Conservation (phyloP, 805 yeast genomes). For the Suhomyces prunicola region DNA sequence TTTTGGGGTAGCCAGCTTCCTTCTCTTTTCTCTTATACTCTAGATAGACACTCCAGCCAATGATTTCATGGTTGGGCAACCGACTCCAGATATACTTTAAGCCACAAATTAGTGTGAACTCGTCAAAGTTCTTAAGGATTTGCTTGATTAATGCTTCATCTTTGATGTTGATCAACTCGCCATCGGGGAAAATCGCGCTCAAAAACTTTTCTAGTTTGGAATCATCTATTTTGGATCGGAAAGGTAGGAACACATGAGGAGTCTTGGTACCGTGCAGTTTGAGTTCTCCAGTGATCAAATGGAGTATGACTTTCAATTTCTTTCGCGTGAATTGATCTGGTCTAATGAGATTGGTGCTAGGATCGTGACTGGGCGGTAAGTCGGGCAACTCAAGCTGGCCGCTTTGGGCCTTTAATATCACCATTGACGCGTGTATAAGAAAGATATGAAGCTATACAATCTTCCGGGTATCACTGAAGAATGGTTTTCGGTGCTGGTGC, state of each 20-base stretch:
- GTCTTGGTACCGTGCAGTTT: constrained; percentile 68
- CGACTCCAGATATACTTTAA: constrained; percentile 87
- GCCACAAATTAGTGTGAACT: constrained; percentile 67
- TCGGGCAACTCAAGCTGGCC: constrained; percentile 23
- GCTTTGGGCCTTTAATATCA: constrained; percentile 7
- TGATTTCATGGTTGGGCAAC: constrained; percentile 70
- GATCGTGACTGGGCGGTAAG: constrained; percentile 15
- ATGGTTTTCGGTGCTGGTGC: not conserved
- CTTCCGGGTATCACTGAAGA: not conserved
- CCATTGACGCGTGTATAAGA: constrained; percentile 7
- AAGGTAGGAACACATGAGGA: constrained; percentile 74
- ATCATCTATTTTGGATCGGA: constrained; percentile 67
- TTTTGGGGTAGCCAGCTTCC: constrained; percentile 62
- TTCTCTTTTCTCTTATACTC: constrained; percentile 64
- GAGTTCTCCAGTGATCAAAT: constrained; percentile 66
- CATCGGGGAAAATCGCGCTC: constrained; percentile 56
- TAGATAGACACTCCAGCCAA: constrained; percentile 83
- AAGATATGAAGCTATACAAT: not conserved
- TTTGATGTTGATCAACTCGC: constrained; percentile 36
- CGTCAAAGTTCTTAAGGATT: constrained; percentile 51
- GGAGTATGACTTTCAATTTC: constrained; percentile 64
- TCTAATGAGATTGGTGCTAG: constrained; percentile 8
- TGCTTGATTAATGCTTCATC: constrained; percentile 39
- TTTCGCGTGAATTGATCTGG: constrained; percentile 54
- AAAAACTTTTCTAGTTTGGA: constrained; percentile 56